Percentiles rank a stretch among this genome's conserved stretches.
Evolutionary conservation across 2,329 filamentous ascomycete genomes (phyloP).

Genomic region (Pseudocercospora musae): DNA sequence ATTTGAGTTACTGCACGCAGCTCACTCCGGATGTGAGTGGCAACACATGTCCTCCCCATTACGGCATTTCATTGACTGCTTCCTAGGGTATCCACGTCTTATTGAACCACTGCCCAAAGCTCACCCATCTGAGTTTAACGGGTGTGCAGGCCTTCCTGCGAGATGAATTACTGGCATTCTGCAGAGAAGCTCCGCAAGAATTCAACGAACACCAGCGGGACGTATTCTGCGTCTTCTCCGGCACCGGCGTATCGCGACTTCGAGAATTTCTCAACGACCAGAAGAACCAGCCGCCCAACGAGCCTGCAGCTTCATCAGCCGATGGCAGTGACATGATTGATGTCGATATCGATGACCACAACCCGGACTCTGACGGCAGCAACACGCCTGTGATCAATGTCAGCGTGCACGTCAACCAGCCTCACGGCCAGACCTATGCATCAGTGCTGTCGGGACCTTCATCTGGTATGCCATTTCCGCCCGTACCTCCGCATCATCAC

Average conservation of each 20-base stretch:
- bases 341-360: constrained; percentile 32
- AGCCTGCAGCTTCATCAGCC: constrained; percentile 16
- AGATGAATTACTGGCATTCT: constrained; percentile 79
- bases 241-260: constrained; percentile 72
- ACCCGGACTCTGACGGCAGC: constrained; percentile 29
- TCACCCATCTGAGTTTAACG: constrained; percentile 92
- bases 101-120: constrained; percentile 83
- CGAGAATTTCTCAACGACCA: constrained; percentile 70
- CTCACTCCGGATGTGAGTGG: constrained; percentile 71
- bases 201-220: constrained; percentile 94
- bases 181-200: constrained; percentile 82
- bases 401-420: constrained; percentile 26
- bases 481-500: neutral
- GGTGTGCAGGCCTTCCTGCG: constrained; percentile 88
- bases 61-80: constrained; percentile 30
- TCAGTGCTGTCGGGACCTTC: constrained; percentile 25
- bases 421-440: constrained; percentile 23
- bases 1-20: constrained; percentile 90
- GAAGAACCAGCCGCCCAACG: constrained; percentile 19
- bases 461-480: constrained; percentile 18
- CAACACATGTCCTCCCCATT: neutral
- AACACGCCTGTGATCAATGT: constrained; percentile 31
- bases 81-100: constrained; percentile 80
- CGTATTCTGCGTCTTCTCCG: constrained; percentile 97
- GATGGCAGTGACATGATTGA: constrained; percentile 31